Percentiles rank a stretch among this genome's conserved stretches.
Conservation (phyloP, 1,284 basidiomycete genomes). For the Thelephora terrestris region DNA sequence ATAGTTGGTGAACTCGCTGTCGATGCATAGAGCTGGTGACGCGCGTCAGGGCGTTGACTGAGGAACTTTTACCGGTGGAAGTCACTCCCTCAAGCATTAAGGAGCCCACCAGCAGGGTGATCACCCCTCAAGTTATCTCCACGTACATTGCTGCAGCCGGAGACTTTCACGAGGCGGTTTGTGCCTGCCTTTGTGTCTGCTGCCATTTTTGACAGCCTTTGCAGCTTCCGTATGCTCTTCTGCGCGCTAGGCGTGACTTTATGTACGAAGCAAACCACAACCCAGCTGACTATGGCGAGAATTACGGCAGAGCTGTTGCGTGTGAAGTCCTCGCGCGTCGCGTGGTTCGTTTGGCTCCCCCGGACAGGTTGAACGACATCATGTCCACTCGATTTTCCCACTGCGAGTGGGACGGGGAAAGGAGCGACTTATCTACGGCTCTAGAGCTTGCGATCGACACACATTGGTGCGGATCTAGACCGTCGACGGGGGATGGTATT, state of each 20-base stretch:
- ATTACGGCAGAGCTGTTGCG: slow-evolving; percentile 67
- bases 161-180: slow-evolving; percentile 72
- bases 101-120: slow-evolving; percentile 59
- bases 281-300: slow-evolving; percentile 81
- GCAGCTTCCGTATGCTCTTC: slow-evolving; percentile 70
- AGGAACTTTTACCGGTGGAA: slow-evolving; percentile 75
- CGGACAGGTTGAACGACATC: slow-evolving; percentile 55
- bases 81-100: slow-evolving; percentile 50
- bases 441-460: slow-evolving; percentile 81
- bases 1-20: neutral
- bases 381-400: slow-evolving; percentile 75
- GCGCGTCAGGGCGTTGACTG: slow-evolving; percentile 69
- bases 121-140: slow-evolving; percentile 59
- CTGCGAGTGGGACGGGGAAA: slow-evolving; percentile 66
- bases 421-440: slow-evolving; percentile 64
- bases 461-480: slow-evolving; percentile 44
- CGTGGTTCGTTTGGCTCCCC: slow-evolving; percentile 59
- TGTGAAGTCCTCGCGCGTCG: slow-evolving; percentile 85
- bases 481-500: slow-evolving; percentile 1
- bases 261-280: slow-evolving; percentile 65
- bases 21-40: slow-evolving; percentile 57
- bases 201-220: neutral
- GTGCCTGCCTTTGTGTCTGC: slow-evolving; percentile 15
- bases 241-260: slow-evolving; percentile 75
- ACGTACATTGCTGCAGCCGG: slow-evolving; percentile 61